Percentiles rank a stretch among this genome's conserved stretches.
phyloP scores from a whole-genome alignment of 805 yeast genomes.

The Candida nonsorbophila region DNA sequence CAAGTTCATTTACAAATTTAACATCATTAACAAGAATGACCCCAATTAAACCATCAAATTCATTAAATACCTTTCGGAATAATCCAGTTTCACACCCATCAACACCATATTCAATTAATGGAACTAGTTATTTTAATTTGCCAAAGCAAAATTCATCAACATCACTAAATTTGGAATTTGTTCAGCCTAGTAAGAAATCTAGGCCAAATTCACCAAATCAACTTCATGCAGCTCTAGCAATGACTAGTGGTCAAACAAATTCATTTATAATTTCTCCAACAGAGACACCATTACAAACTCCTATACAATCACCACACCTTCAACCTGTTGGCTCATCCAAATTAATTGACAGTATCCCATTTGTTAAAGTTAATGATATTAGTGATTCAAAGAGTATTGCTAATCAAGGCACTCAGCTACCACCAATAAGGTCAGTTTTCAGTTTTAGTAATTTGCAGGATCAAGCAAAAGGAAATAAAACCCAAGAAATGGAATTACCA shows the following conservation, averaged over 20 bases:
- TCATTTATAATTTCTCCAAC: constrained; percentile 30
- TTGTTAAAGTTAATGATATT: constrained; percentile 5
- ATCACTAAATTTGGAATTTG: constrained; percentile 33
- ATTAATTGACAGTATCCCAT: too few relatives aligned
- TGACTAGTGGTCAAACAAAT: neutral
- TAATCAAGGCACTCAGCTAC: constrained; percentile 34
- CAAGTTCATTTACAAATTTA: constrained; percentile 13
- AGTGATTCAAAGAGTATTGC: constrained; percentile 22
- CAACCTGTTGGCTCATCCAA: constrained; percentile 20
- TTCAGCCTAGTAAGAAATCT: constrained; percentile 32
- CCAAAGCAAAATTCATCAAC: constrained; percentile 25
- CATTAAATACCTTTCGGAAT: constrained; percentile 3
- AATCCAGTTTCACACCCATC: constrained; percentile 4
- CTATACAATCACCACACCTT: constrained; percentile 44
- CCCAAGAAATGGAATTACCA: too few relatives aligned
- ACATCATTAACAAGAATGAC: constrained; percentile 36
- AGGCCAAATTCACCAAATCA: constrained; percentile 43
- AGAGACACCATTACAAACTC: constrained; percentile 48
- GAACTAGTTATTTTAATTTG: constrained; percentile 4
- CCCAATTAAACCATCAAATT: constrained; percentile 26
- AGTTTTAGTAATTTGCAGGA: constrained; percentile 15
- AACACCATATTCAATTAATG: constrained; percentile 14
- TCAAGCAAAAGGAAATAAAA: too few relatives aligned
- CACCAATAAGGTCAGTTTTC: constrained; percentile 37
- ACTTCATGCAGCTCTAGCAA: constrained; percentile 2